Evolutionary conservation across 257 asterid species (phyloP), one percentile per base, ranked within the genome.

Genomic region (Gardenia jasminoides): DNA sequence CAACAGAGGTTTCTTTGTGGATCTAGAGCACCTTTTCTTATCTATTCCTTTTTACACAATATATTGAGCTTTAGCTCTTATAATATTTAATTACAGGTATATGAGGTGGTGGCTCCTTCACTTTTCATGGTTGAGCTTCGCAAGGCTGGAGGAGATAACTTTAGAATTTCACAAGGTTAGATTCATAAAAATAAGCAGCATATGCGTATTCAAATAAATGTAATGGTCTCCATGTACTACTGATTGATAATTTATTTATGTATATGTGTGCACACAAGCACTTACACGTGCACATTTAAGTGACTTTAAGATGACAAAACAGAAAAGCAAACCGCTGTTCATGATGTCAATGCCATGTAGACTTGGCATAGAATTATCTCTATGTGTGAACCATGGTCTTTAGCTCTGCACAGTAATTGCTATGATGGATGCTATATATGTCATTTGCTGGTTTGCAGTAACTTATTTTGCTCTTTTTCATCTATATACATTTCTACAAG

Each of bases 61-160:
- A 30, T 26, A 20, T 52, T 76, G 6, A 41, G 30, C 26, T 33
- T 7, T 36, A 47, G 52, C n/a, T 28, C 8, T 7, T 67, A 46
- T 58, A 6, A 5, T 48, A 36, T 70, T 76, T 74, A 64, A 10
- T 62, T 82, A 82, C 89, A 94, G 98, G 80, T 94, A 26, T 91
- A 88, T 81, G 98, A 94, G 87, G 97, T 94, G 16, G 24, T 48
- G 80, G 96, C 98, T 70, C 98, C 98, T 66, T 92, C 97, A 0
- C 88, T 94, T 56, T 88, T 88, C 87, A 90, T 94, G 92, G 97
- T 94, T 64, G 97, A 94, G 89, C 89, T 94, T 84, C 96, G 97
- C 74, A 94, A 94, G 86, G 88, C 97, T 30, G 97, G 97, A 64
- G 98, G 98, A 75, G 98, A 94, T 81, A n/a, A 94, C 98, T 68